These are phyloP conservation scores for Solanum sparsipilum DNA, from an alignment of 257 asterid species.

Conservation along the genomic window DNA sequence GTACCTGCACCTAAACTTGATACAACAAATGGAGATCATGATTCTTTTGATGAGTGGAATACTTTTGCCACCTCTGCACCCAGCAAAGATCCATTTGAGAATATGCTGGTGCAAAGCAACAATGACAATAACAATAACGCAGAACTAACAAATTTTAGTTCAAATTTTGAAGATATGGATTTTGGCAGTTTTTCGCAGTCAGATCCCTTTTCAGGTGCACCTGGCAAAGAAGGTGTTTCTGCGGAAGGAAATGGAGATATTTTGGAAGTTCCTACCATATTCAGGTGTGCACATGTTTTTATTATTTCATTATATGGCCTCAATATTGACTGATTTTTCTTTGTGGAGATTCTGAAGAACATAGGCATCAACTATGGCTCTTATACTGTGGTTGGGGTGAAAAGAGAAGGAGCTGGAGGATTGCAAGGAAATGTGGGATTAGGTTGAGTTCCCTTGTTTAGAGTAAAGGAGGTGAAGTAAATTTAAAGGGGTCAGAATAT, in stretches of 20 bases:
- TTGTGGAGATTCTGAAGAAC: neutral
- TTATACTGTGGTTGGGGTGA: neutral
- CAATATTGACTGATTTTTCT: neutral
- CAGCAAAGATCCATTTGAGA: neutral
- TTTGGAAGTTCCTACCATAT: conserved; percentile 29
- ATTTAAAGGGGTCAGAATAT: neutral
- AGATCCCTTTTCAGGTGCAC: conserved; percentile 24
- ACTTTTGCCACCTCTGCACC: neutral
- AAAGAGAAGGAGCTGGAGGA: neutral
- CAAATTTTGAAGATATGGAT: conserved; percentile 26
- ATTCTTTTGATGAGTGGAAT: conserved; percentile 8
- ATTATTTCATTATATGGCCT: neutral
- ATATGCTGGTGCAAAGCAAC: neutral
- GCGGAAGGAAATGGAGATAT: conserved; percentile 13
- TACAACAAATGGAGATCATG: neutral
- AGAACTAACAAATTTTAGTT: conserved; percentile 11
- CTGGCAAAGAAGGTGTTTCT: conserved; percentile 16
- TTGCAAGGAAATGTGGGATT: neutral
- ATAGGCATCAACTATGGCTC: neutral
- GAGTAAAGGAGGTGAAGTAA: neutral
- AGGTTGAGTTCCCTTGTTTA: neutral
- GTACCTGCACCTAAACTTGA: conserved; percentile 3
- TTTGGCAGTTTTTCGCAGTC: conserved; percentile 37
- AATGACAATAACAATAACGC: neutral
- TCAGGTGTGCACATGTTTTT: conserved; percentile 35